phyloP scores from a whole-genome alignment of 495 filamentous ascomycete genomes.

The Baudoinia panamericana region DNA sequence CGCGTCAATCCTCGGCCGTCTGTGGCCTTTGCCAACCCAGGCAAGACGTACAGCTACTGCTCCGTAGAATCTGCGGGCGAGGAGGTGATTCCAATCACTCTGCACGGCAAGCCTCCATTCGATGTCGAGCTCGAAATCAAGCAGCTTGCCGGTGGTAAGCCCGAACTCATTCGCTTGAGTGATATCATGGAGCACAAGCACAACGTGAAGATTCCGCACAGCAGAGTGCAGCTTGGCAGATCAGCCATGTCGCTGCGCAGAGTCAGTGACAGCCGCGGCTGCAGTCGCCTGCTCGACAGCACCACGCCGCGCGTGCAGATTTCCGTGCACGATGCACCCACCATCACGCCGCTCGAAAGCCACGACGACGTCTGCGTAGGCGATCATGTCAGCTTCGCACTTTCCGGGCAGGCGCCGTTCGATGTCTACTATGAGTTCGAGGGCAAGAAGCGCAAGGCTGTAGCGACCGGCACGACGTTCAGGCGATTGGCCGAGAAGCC shows the following conservation, averaged over 20 bases:
- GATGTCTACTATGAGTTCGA: slow-evolving; percentile 86
- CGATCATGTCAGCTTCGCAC: slow-evolving; percentile 77
- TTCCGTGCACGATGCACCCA: slow-evolving; percentile 79
- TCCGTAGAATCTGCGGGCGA: slow-evolving; percentile 66
- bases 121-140: slow-evolving; percentile 81
- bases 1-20: slow-evolving; percentile 68
- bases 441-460: slow-evolving; percentile 60
- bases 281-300: slow-evolving; percentile 53
- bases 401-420: slow-evolving; percentile 81
- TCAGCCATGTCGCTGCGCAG: slow-evolving; percentile 78
- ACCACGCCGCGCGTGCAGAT: slow-evolving; percentile 63
- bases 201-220: slow-evolving; percentile 69
- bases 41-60: slow-evolving; percentile 93
- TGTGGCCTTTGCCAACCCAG: slow-evolving; percentile 68
- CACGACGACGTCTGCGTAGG: slow-evolving; percentile 87
- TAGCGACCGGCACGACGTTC: slow-evolving; percentile 64
- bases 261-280: slow-evolving; percentile 74
- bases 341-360: slow-evolving; percentile 77
- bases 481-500: slow-evolving; percentile 81
- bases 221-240: slow-evolving; percentile 66
- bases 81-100: slow-evolving; percentile 70
- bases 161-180: slow-evolving; percentile 65
- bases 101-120: slow-evolving; percentile 80
- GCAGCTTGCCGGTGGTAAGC: slow-evolving; percentile 65
- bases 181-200: slow-evolving; percentile 60